Evolutionary conservation across 176 grass and related monocot species (phyloP).

Genomic region (Typha latifolia): DNA sequence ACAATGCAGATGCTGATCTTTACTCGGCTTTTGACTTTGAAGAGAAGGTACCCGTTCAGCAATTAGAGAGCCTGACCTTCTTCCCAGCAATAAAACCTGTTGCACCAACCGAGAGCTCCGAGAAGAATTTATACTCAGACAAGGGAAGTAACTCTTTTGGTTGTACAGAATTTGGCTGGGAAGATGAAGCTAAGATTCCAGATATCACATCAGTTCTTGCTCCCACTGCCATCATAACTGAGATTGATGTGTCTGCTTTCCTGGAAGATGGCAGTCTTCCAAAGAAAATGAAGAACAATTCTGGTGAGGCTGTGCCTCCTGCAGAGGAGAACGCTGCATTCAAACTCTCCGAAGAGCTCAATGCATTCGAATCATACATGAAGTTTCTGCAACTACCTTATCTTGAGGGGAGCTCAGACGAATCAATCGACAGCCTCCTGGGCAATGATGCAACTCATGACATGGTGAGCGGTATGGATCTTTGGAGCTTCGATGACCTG

Average conservation of each 20-base stretch:
- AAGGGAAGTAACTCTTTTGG: constrained; percentile 45
- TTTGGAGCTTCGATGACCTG: constrained; percentile 61
- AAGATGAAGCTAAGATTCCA: constrained; percentile 30
- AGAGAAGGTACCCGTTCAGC: constrained; percentile 23
- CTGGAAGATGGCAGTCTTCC: constrained; percentile 16
- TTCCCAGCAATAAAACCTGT: constrained; percentile 12
- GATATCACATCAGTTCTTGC: constrained; percentile 34
- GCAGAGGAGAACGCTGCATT: constrained; percentile 21
- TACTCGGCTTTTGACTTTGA: constrained; percentile 42
- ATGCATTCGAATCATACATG: constrained; percentile 35
- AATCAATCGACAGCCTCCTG: constrained; percentile 41
- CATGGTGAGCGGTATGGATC: constrained; percentile 17
- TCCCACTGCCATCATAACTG: constrained; percentile 17
- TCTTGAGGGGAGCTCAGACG: constrained; percentile 36
- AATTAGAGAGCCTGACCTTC: constrained; percentile 15
- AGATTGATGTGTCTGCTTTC: constrained; percentile 20
- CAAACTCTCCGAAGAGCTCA: constrained; percentile 25
- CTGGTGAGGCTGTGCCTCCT: constrained; percentile 24
- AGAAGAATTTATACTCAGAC: constrained; percentile 39
- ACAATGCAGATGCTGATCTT: constrained; percentile 36
- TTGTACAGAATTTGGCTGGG: constrained; percentile 42
- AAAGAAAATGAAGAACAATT: constrained; percentile 50
- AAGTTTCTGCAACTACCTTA: constrained; percentile 37
- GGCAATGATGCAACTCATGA: constrained; percentile 15
- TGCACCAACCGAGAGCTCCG: constrained; percentile 11